Percentiles rank a stretch among this genome's conserved stretches.
These are phyloP conservation scores for Huntiella decipiens DNA, from an alignment of 2,329 filamentous ascomycete genomes.

Conservation along the genomic window DNA sequence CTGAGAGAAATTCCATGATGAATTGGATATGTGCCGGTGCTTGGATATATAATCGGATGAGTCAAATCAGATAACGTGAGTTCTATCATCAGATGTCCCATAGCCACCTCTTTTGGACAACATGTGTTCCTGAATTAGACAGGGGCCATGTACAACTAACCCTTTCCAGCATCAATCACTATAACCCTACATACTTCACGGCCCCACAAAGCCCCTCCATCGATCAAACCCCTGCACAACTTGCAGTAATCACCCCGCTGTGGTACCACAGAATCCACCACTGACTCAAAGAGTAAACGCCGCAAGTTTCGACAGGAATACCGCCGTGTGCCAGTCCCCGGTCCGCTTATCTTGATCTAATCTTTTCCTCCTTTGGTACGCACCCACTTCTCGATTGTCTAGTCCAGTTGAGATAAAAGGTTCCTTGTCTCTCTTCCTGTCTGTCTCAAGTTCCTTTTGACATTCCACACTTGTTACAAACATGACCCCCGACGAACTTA, in stretches of 20 bases:
- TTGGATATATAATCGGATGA: no score
- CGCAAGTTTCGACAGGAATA: not conserved
- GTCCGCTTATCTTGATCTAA: not conserved
- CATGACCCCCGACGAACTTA: conserved; percentile 40
- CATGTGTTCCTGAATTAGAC: no score
- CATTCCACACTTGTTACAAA: conserved; percentile 14
- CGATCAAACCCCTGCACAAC: not conserved
- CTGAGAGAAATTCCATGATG: not conserved
- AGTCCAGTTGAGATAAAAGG: not conserved
- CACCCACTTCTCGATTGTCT: not conserved
- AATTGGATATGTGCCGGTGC: no score
- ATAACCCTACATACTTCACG: no score
- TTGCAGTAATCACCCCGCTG: conserved; percentile 5
- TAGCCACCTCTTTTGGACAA: not conserved
- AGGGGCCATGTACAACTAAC: no score
- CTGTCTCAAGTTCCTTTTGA: conserved; percentile 1
- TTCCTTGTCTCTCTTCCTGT: not conserved
- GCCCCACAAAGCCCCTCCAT: conserved; percentile 2
- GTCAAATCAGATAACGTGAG: conserved; percentile 1
- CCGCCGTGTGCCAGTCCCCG: not conserved
- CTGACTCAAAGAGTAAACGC: conserved; percentile 7
- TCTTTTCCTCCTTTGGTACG: not conserved
- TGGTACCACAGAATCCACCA: conserved; percentile 7
- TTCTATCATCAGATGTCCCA: not conserved
- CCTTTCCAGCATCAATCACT: no score